phyloP scores from a whole-genome alignment of 2,329 filamentous ascomycete genomes.

The Scedosporium dehoogii region DNA sequence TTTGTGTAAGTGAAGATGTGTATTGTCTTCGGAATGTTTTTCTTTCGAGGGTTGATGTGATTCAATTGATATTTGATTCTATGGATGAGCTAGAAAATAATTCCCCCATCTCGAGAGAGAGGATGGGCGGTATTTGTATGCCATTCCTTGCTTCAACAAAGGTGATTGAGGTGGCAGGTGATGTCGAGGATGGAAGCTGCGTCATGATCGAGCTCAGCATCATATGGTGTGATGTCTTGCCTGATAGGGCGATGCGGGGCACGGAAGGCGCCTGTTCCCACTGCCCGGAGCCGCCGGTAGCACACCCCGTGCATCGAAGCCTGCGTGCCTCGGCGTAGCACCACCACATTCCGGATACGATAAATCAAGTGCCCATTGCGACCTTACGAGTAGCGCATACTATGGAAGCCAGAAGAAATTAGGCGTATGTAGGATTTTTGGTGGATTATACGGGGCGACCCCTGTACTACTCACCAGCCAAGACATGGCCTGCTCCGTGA shows the following conservation, averaged over 20 bases:
- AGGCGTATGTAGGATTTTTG: neutral
- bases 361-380: neutral
- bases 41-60: neutral
- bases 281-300: neutral
- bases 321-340: neutral
- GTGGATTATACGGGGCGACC: no score
- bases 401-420: neutral
- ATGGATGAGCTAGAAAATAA: neutral
- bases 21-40: neutral
- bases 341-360: neutral
- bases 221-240: no score
- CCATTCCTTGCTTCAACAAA: neutral
- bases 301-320: neutral
- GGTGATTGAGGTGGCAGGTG: neutral
- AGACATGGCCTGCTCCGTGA: no score
- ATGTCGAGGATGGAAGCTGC: neutral
- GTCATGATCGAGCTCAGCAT: no score
- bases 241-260: neutral
- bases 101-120: neutral
- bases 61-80: neutral
- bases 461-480: no score
- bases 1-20: neutral
- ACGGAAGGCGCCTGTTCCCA: neutral
- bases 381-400: neutral
- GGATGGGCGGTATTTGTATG: neutral